Conservation (phyloP, 352 stramenopile species). For the Phytophthora hibernalis region DNA sequence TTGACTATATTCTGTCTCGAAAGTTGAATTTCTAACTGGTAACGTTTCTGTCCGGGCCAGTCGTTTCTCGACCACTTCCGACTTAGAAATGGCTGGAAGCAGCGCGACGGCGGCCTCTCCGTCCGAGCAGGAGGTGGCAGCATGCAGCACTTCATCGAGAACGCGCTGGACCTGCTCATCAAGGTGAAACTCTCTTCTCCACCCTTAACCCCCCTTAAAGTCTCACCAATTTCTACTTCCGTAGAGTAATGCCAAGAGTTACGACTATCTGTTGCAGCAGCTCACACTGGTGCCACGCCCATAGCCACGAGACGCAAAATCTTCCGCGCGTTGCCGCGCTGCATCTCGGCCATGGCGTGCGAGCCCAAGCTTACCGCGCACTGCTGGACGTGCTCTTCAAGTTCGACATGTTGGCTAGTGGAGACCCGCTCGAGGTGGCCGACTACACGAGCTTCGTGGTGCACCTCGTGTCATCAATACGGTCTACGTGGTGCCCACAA, state of each 20-base stretch:
- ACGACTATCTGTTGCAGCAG: slow-evolving; percentile 79
- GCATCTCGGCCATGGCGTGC: slow-evolving; percentile 78
- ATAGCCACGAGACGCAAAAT: slow-evolving; percentile 71
- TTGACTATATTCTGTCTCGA: no score
- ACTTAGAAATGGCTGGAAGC: slow-evolving; percentile 47
- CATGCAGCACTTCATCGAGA: slow-evolving; percentile 87
- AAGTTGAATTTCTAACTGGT: no score
- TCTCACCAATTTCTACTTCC: background rate
- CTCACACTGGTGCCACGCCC: slow-evolving; percentile 51
- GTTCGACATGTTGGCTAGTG: slow-evolving; percentile 66
- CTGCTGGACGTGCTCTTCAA: slow-evolving; percentile 87
- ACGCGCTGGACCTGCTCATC: slow-evolving; percentile 79
- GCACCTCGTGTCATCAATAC: slow-evolving; percentile 86
- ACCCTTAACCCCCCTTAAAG: background rate
- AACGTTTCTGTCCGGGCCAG: background rate
- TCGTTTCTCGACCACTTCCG: background rate
- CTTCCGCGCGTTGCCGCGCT: slow-evolving; percentile 73
- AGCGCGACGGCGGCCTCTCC: slow-evolving; percentile 18
- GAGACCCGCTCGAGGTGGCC: slow-evolving; percentile 58
- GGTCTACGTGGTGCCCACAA: slow-evolving; percentile 78
- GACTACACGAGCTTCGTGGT: slow-evolving; percentile 79
- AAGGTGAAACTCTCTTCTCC: slow-evolving; percentile 43
- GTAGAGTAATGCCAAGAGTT: slow-evolving; percentile 86
- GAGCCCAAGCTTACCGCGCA: slow-evolving; percentile 71
- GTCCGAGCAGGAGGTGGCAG: slow-evolving; percentile 69